phyloP scores from a whole-genome alignment of 768 basidiomycete genomes.

The Kwoniella botswanensis region DNA sequence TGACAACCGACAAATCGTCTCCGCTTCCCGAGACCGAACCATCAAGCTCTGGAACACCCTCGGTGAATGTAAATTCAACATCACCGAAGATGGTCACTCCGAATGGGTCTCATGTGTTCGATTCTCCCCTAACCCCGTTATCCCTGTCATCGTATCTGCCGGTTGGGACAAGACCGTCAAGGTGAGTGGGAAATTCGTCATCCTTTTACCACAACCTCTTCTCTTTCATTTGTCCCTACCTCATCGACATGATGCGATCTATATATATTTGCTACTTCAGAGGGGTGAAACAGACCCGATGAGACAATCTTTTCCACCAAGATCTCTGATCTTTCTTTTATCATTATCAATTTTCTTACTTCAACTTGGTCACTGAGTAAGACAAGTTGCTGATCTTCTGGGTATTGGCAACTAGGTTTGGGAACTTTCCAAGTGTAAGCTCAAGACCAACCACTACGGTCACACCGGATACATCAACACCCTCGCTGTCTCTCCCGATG shows the following conservation, averaged over 20 bases:
- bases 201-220: constrained; percentile 18
- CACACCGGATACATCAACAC: constrained; percentile 99
- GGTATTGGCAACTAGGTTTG: constrained; percentile 71
- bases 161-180: constrained; percentile 99
- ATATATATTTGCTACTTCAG: constrained; percentile 92
- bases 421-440: constrained; percentile 99
- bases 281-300: constrained; percentile 67
- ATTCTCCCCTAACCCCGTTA: constrained; percentile 96
- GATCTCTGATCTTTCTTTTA: constrained; percentile 69
- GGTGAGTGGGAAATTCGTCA: constrained; percentile 63
- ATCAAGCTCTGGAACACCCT: constrained; percentile 99
- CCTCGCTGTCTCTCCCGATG: constrained; percentile 96
- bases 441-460: constrained; percentile 99
- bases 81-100: constrained; percentile 96
- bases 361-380: constrained; percentile 13
- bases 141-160: constrained; percentile 97
- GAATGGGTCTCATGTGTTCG: constrained; percentile 99
- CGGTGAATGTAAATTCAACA: constrained; percentile 99
- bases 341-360: constrained; percentile 60
- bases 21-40: constrained; percentile 91
- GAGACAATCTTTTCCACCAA: constrained; percentile 80
- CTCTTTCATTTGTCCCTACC: constrained; percentile 1
- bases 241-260: constrained; percentile 61
- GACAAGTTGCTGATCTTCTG: constrained; percentile 5
- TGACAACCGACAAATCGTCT: constrained; percentile 99